phyloP scores from a whole-genome alignment of 179 eudicot genomes.

The Corrigiola litoralis region DNA sequence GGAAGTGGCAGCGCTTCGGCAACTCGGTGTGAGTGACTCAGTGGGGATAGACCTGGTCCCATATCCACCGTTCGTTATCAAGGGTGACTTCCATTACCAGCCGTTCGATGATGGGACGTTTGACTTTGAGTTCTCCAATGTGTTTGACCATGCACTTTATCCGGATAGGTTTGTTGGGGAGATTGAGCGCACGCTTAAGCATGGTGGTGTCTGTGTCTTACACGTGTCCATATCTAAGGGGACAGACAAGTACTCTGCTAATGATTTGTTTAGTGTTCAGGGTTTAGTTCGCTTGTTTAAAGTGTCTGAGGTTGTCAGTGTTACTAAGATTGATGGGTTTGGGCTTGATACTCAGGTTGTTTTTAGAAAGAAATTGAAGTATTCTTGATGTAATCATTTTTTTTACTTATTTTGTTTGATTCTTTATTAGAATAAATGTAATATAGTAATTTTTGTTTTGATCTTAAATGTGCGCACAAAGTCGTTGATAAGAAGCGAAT shows the following conservation, averaged over 20 bases:
- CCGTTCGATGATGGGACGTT: slow-evolving; percentile 60
- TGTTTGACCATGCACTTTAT: slow-evolving; percentile 82
- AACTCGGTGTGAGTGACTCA: slow-evolving; percentile 58
- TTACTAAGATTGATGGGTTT: slow-evolving; percentile 62
- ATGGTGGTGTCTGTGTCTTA: slow-evolving; percentile 67
- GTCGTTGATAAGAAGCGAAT: too few species aligned
- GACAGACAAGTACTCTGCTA: slow-evolving; percentile 83
- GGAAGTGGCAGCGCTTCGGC: slow-evolving; percentile 66
- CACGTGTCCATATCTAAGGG: slow-evolving; percentile 60
- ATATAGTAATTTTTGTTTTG: not conserved
- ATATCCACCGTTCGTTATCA: slow-evolving; percentile 64
- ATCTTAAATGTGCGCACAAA: too few species aligned
- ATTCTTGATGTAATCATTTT: not conserved
- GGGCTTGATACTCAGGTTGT: slow-evolving; percentile 81
- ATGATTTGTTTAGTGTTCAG: slow-evolving; percentile 60
- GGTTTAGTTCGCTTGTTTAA: slow-evolving; percentile 53
- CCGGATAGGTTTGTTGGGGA: slow-evolving; percentile 66
- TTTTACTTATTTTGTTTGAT: not conserved
- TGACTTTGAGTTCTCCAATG: slow-evolving; percentile 81
- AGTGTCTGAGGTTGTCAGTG: slow-evolving; percentile 43
- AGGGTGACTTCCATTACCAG: slow-evolving; percentile 76
- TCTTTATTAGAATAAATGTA: too few species aligned
- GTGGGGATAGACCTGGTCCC: slow-evolving; percentile 81
- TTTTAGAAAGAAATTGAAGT: slow-evolving; percentile 31
- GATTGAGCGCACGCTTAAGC: slow-evolving; percentile 81